Conservation (phyloP, 805 yeast genomes). For the Ogataea philodendri region DNA sequence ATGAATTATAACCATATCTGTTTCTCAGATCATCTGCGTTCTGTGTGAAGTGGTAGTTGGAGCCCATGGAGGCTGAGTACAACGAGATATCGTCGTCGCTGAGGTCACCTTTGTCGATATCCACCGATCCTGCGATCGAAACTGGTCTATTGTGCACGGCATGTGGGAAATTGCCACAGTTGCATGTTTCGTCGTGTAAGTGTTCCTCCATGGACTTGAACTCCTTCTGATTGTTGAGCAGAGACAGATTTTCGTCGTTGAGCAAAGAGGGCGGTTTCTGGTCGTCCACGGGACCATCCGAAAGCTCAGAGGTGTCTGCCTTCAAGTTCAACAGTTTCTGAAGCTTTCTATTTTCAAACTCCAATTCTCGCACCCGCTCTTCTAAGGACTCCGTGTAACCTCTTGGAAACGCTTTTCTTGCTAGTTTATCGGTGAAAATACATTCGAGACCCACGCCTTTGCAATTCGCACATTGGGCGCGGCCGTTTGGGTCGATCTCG, state of each 20-base stretch:
- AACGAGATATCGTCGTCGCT: conserved; percentile 46
- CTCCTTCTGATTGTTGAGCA: conserved; percentile 27
- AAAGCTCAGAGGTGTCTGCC: conserved; percentile 18
- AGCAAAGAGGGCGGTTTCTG: conserved; percentile 10
- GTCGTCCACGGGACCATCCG: conserved; percentile 1
- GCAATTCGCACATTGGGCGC: conserved; percentile 76
- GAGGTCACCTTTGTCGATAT: conserved; percentile 44
- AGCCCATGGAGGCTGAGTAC: conserved; percentile 26
- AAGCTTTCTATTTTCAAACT: conserved; percentile 72
- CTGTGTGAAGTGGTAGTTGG: conserved; percentile 20
- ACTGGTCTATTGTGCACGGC: conserved; percentile 63
- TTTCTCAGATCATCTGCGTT: conserved; percentile 26
- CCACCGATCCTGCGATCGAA: conserved; percentile 61
- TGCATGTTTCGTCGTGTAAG: conserved; percentile 52
- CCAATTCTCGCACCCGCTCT: conserved; percentile 82
- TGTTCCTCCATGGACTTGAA: conserved; percentile 33
- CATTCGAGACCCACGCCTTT: conserved; percentile 83
- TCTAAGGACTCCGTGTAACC: conserved; percentile 91
- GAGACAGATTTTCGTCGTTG: conserved; percentile 32
- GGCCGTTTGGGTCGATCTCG: conserved; percentile 51
- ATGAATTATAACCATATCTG: conserved; percentile 36
- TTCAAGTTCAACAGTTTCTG: conserved; percentile 60
- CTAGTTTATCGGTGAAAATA: conserved; percentile 80
- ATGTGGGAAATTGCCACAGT: conserved; percentile 53
- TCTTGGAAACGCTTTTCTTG: conserved; percentile 83